phyloP scores from a whole-genome alignment of 75 land plant genomes.

The Pinus tabuliformis region DNA sequence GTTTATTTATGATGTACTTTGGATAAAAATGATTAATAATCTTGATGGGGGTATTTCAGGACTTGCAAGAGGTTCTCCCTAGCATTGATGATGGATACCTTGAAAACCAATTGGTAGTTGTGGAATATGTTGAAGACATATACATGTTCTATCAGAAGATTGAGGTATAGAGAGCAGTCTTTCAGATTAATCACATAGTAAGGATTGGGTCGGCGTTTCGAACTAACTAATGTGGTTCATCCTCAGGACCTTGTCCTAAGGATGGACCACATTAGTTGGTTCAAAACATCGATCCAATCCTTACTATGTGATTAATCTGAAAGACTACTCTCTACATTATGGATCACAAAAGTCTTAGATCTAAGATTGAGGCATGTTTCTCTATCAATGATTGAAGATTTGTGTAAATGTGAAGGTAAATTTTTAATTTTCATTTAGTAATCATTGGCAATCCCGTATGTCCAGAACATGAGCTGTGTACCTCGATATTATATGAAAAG shows the following conservation, averaged over 20 bases:
- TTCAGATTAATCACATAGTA: too few species aligned
- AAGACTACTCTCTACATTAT: too few species aligned
- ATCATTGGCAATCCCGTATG: neutral
- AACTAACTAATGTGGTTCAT: too few species aligned
- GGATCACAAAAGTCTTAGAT: too few species aligned
- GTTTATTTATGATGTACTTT: neutral
- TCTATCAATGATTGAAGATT: neutral
- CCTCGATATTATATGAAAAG: constrained; percentile 62
- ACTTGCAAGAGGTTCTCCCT: constrained; percentile 44
- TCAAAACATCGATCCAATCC: too few species aligned
- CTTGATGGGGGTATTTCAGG: constrained; percentile 22
- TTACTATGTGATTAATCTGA: too few species aligned
- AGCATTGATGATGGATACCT: constrained; percentile 78
- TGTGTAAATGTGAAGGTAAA: neutral
- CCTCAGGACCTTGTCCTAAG: too few species aligned
- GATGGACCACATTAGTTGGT: too few species aligned
- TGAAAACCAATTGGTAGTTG: constrained; percentile 73
- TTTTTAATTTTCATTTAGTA: neutral
- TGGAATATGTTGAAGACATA: constrained; percentile 90
- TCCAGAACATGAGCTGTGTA: constrained; percentile 43
- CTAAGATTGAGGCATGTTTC: too few species aligned
- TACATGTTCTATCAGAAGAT: constrained; percentile 72
- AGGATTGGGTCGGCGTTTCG: too few species aligned
- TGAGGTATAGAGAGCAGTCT: too few species aligned
- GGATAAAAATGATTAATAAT: neutral